Base-by-base conservation (phyloP, 2,329 filamentous ascomycete species). In the Tricladium varicosporioides region DNA sequence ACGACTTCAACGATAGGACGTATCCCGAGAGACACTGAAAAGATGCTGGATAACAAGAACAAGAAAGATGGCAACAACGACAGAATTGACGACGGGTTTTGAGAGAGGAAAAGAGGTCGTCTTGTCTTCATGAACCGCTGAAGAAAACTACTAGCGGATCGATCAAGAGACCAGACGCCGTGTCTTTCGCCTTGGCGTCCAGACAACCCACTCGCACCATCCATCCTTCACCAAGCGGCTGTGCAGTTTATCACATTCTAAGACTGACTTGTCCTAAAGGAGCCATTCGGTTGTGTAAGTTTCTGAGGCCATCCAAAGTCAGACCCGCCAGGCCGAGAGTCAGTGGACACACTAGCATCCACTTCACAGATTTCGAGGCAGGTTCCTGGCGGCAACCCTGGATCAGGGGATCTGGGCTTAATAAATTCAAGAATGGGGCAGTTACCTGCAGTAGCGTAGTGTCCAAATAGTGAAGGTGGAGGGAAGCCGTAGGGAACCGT, bases 1-100 rank as follows among this genome's bases (percentile, higher is more conserved):
- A 18, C 11, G 52, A 53, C 16, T 22, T 55, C 11, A 59, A 63
- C 4, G 54, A 61, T 9, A 59, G 61, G 56, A 61, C 54, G 54
- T 61, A 59, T 63, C 61, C 50, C 15, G 27, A 50, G 18, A 48
- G 46, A 55, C 18, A 50, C 36, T 43, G 42, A 10, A 43, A 18
- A 53, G 52, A 58, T 47, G 58, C 42, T 40, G 10, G 15, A 48
- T 27, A 52, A 51, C 7, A 46, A 51, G 36, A 40, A 4, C 36
- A n/a, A 4, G 9, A 40, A 40, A 3, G 10, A 11, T 11, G n/a
- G 36, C 4, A 10, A 40, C 43, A 15, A 31, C 19, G 49, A 48
- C 22, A 40, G 46, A 5, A 51, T 33, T 14, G 53, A 45, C 19
- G 36, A 56, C 16, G 36, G 42, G n/a, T 44, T 32, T 15, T 15